Base-by-base conservation (phyloP, 1,139 yeast species). In the Nadsonia commutata region DNA sequence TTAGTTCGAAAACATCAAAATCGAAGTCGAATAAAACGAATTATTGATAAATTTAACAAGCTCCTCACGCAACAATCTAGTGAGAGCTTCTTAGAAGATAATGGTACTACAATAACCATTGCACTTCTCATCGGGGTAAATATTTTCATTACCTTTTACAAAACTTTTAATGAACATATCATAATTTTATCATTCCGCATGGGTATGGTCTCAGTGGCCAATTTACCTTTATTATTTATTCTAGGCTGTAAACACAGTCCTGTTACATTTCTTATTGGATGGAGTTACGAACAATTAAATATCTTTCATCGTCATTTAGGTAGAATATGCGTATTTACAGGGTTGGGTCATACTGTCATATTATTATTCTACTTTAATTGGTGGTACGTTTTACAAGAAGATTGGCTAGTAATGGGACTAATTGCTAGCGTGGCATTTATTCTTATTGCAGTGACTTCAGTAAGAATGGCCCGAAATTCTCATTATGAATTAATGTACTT, bases 31-130 rank as follows among this genome's bases (percentile, higher is more conserved):
- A 27, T 27, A 4, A 4, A 16, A 11, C 33, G 33, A 5, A 27
- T 27, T 11, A 11, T 27, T 3, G 16, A 27, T 9, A 13, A 16
- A 7, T 13, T 27, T 13, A 16, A 27, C 5, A 27, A 16, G 5
- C n/a, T 27, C n/a, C 33, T 27, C 16, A 27, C n/a, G 33, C 8
- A 6, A 13, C 33, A 27, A 27, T 13, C 8, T 4, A 27, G 33
- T 8, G n/a, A 4, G 5, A 7, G 5, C 5, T 4, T 27, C 16
- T 13, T 13, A 9, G n/a, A 13, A 11, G 33, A 27, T 40, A 63
- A 59, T 4, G 63, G 59, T 2, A 49, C 58, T 20, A 58, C 60
- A 60, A 55, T 51, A 42, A 57, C 63, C 5, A 51, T 53, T 22
- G 64, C 63, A 4, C 9, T 27, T 11, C 33, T 27, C 3, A 11